Base-by-base conservation (phyloP, 345 rosid genomes). In the Citrus sinensis region DNA sequence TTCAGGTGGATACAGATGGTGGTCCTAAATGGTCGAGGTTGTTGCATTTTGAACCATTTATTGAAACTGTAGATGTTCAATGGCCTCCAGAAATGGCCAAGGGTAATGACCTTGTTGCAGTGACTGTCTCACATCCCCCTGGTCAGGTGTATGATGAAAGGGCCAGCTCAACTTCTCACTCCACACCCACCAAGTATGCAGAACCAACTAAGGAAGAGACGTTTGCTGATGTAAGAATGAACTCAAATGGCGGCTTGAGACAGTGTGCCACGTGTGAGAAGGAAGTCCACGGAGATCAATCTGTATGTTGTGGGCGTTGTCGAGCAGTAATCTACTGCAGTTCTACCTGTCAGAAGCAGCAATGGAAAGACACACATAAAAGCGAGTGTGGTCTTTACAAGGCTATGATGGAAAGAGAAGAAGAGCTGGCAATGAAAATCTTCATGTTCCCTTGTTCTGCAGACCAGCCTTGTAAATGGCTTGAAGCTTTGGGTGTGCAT, bases 61-160 rank as follows among this genome's bases (percentile, higher is more conserved):
- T 91, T 9, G 95, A 91, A 78, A 89, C 95, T 30, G 93, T 90
- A 65, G 95, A 92, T 75, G 85, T 92, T 71, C 89, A 91, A 78
- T 90, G 93, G 91, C 91, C 91, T 78, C 77, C 77, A 34, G 93
- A 88, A 81, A 87, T 88, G 93, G 83, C 71, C 27, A 86, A 83
- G 74, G 87, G 82, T 9, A 49, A 89, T 73, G 90, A 84, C 7
- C 80, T 89, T 76, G 92, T 90, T 82, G 95, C 94, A 39, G 91
- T 92, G 75, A 90, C 94, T 6, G 78, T 88, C 37, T 91, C 91
- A 1, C 87, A 88, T 79, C 92, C 96, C 0, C 91, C 90, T 0
- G 83, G 89, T 67, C 91, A 80, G 81, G 84, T 89, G 14, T 90
- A 86, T n/a, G 91, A 88, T 49, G 89, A 90, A 73, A 87, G 80